Evolutionary conservation across 176 grass and related monocot genomes (phyloP), one percentile per base, ranked within the genome.

Genomic region (Zizania latifolia): DNA sequence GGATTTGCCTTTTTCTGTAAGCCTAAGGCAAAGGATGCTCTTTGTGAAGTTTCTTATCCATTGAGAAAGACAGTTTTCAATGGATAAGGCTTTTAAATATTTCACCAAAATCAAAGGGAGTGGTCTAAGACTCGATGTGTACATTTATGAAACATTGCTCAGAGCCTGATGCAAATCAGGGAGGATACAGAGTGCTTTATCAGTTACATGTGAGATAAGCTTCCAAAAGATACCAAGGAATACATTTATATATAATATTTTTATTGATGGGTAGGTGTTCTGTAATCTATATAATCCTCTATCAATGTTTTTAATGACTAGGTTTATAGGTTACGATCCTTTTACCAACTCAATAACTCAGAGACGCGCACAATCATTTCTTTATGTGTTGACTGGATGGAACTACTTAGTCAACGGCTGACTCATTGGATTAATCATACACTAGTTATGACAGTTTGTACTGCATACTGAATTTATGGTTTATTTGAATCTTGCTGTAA

Each of bases 81-180:
- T n/a, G n/a, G n/a, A n/a, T n/a, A 94, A 88, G 80, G 88, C 91
- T 58, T 98, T 93, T 46, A 88, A 98, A 50, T 98, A 98, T 82
- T 98, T 98, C 81, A 94, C 53, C 28, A 98, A 88, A 77, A 93
- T 93, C 24, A 98, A 98, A 82, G 91, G 92, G 50, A 75, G 78
- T 31, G 90, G 88, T 40, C 55, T 98, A 73, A 91, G 89, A 43
- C 75, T 98, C 8, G 91, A 98, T 75, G 86, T 93, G 65, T 98
- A 86, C 80, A 93, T 93, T 62, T 98, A 98, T 21, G 94, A 98
- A 86, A 88, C 86, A 65, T 74, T 94, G 70, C 72, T 98, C 15
- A 98, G 88, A 70, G 91, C 94, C 14, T 98, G 94, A 53, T 98
- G 94, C 67, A 98, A 98, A 73, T 93, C 91, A n/a, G 94, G 94